phyloP scores from a whole-genome alignment of 371 early-diverging fungal genomes.

The Saksenaea vasiformis region DNA sequence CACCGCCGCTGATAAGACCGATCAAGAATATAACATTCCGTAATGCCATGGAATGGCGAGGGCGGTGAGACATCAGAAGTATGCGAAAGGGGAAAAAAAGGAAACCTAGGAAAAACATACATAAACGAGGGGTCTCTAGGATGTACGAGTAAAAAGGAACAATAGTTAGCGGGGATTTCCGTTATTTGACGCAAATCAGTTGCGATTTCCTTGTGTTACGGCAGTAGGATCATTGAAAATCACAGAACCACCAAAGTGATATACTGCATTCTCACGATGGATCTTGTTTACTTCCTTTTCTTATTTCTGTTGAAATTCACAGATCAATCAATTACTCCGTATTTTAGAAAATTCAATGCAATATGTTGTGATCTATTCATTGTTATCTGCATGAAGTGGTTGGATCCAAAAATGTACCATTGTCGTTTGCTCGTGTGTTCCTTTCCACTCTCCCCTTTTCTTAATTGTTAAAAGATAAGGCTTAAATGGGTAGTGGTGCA shows the following conservation, averaged over 20 bases:
- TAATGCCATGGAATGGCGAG: neutral
- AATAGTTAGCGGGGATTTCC: neutral
- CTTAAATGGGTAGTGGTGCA: neutral
- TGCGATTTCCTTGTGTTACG: neutral
- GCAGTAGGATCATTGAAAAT: neutral
- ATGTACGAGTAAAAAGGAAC: neutral
- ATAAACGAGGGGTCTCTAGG: slow-evolving; percentile 5
- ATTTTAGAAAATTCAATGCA: too few species aligned
- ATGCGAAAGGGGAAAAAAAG: neutral
- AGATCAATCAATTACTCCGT: too few species aligned
- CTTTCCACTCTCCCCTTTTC: too few species aligned
- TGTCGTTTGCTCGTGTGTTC: too few species aligned
- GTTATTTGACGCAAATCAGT: slow-evolving; percentile 1
- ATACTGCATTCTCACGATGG: neutral
- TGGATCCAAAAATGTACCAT: too few species aligned
- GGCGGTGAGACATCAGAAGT: neutral
- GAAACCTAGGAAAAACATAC: slow-evolving; percentile 6
- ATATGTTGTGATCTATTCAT: too few species aligned
- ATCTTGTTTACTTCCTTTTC: neutral
- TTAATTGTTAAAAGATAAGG: neutral
- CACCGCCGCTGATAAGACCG: neutral
- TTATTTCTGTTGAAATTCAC: neutral
- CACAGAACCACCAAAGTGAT: neutral
- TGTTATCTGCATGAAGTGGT: too few species aligned
- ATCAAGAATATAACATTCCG: neutral